phyloP scores from a whole-genome alignment of 164 flowering plant species.

The Santalum album region DNA sequence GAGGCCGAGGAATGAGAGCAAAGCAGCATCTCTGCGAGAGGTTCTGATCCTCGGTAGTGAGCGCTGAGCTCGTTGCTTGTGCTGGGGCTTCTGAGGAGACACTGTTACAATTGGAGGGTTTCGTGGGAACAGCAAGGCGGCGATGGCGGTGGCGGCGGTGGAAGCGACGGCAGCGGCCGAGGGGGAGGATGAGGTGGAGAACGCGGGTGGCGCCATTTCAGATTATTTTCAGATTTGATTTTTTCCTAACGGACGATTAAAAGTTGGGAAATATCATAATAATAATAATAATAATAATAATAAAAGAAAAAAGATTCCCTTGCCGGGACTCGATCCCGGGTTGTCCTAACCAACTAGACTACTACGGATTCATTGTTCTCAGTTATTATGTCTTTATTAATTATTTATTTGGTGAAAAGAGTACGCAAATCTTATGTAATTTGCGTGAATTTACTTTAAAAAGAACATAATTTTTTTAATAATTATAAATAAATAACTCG shows the following conservation, averaged over 20 bases:
- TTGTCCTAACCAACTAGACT: background rate
- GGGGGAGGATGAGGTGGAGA: background rate
- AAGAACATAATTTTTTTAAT: too few relatives aligned
- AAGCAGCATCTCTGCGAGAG: conserved; percentile 23
- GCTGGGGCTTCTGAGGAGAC: background rate
- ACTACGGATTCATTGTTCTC: too few relatives aligned
- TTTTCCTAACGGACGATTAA: too few relatives aligned
- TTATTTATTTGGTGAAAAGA: too few relatives aligned
- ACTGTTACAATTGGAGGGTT: background rate
- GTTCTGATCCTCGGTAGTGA: background rate
- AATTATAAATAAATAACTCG: too few relatives aligned
- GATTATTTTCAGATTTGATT: too few relatives aligned
- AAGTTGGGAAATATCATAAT: too few relatives aligned
- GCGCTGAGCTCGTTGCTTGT: background rate
- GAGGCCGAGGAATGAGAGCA: conserved; percentile 29
- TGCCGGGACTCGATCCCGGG: background rate
- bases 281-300: too few relatives aligned
- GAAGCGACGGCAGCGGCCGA: too few relatives aligned
- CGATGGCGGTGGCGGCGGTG: background rate
- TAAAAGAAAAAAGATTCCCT: background rate
- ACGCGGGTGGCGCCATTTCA: background rate
- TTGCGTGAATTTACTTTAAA: too few relatives aligned
- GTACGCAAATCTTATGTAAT: too few relatives aligned
- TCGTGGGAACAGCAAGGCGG: background rate
- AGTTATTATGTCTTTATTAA: too few relatives aligned